Evolutionary conservation across 352 stramenopile species (phyloP).

Genomic region (Phytophthora multivora): DNA sequence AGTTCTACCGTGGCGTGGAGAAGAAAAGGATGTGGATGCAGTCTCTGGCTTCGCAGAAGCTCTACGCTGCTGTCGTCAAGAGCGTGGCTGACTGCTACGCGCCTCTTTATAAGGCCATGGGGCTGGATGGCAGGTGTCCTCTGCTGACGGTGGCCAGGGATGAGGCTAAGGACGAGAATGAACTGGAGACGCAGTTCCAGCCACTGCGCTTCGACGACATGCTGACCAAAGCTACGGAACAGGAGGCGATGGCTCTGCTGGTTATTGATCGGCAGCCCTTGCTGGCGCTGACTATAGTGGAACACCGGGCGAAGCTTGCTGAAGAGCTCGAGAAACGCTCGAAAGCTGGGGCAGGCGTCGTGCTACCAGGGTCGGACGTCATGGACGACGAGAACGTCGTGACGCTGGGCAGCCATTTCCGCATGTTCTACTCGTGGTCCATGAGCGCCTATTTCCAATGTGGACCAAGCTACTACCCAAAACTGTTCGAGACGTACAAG

Average conservation of each 20-base stretch:
- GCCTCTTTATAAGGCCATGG: conserved; percentile 51
- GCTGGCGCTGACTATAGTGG: conserved; percentile 52
- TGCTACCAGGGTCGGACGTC: conserved; percentile 34
- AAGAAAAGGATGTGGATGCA: conserved; percentile 74
- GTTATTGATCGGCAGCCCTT: conserved; percentile 36
- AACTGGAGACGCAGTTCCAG: conserved; percentile 51
- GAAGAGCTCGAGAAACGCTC: conserved; percentile 32
- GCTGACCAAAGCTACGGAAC: conserved; percentile 65
- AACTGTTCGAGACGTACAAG: conserved; percentile 59
- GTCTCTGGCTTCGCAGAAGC: conserved; percentile 40
- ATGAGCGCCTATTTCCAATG: conserved; percentile 48
- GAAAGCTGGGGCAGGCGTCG: conserved; percentile 25
- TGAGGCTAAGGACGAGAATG: conserved; percentile 20
- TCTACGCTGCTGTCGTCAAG: conserved; percentile 49
- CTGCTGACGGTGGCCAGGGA: conserved; percentile 24
- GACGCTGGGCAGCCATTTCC: conserved; percentile 47
- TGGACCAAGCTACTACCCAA: conserved; percentile 25
- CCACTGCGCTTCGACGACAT: conserved; percentile 63
- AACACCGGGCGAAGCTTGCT: conserved; percentile 53
- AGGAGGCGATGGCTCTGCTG: conserved; percentile 64
- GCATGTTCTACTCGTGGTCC: conserved; percentile 74
- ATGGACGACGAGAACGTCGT: conserved; percentile 43
- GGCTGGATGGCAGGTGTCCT: conserved; percentile 25
- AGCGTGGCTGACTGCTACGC: conserved; percentile 67
- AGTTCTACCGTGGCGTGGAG: conserved; percentile 61